Percentiles rank a stretch among this genome's conserved stretches.
phyloP scores from a whole-genome alignment of 371 early-diverging fungal species.

The Mucor irregularis region DNA sequence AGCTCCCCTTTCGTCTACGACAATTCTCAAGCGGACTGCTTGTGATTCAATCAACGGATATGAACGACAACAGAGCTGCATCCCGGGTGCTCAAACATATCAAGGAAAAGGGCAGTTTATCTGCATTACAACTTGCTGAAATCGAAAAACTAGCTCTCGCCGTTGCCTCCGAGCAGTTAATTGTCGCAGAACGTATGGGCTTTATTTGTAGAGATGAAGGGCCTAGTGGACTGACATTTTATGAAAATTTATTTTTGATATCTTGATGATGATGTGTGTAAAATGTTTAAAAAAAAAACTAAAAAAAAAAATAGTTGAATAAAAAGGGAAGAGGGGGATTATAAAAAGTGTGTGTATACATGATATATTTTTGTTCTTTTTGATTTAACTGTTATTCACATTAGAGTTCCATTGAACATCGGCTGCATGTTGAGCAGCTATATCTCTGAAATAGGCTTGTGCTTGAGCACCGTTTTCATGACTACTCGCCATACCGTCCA shows the following conservation, averaged over 20 bases:
- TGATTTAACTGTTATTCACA: too few species aligned
- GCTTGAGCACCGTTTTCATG: constrained; percentile 36
- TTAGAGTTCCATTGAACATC: constrained; percentile 22
- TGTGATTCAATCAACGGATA: constrained; percentile 69
- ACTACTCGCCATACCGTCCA: constrained; percentile 39
- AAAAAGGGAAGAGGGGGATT: not conserved
- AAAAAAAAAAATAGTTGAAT: not conserved
- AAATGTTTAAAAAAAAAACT: not conserved
- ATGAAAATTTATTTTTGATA: constrained; percentile 64
- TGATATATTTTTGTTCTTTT: too few species aligned
- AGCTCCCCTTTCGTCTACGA: constrained; percentile 73
- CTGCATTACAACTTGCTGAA: constrained; percentile 71
- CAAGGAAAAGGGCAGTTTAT: constrained; percentile 51
- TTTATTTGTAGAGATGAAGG: constrained; percentile 86
- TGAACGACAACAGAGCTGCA: constrained; percentile 73
- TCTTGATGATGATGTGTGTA: not conserved
- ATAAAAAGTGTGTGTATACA: not conserved
- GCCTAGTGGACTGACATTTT: constrained; percentile 80
- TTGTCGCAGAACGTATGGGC: constrained; percentile 77
- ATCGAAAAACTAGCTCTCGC: constrained; percentile 65
- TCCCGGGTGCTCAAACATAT: constrained; percentile 59
- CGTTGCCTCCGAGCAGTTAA: constrained; percentile 75
- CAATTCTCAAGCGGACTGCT: constrained; percentile 78
- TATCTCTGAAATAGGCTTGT: constrained; percentile 43
- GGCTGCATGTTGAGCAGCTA: constrained; percentile 37